A percentile compares a stretch with the other conserved stretches of the same genome.
Evolutionary conservation across 108 stramenopile species (phyloP).

Genomic region (Pseudonitzschia delicatissima): DNA sequence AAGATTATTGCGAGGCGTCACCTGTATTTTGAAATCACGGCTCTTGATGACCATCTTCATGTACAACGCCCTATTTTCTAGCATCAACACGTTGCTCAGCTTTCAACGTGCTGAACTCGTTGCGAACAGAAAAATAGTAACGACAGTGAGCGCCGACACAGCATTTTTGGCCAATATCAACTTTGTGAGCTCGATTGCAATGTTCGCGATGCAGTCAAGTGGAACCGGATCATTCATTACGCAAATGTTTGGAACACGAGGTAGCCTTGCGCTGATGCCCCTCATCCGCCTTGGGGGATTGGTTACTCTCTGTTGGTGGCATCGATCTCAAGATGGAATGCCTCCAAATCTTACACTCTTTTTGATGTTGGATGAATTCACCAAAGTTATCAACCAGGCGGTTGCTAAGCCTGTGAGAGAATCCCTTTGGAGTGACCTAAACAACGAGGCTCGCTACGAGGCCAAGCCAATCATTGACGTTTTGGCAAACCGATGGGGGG

Average conservation of each 20-base stretch:
- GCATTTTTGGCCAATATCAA: slow-evolving; percentile 89
- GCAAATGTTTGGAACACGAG: slow-evolving; percentile 56
- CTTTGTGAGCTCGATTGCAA: slow-evolving; percentile 74
- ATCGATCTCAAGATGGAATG: slow-evolving; percentile 55
- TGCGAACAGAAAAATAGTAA: slow-evolving; percentile 48
- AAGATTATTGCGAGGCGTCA: slow-evolving; percentile 75
- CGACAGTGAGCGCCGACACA: slow-evolving; percentile 60
- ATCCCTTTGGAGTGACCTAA: slow-evolving; percentile 81
- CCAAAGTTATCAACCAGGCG: slow-evolving; percentile 83
- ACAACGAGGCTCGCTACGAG: slow-evolving; percentile 86
- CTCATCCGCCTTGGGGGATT: slow-evolving; percentile 69
- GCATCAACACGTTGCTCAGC: slow-evolving; percentile 74
- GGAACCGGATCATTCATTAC: slow-evolving; percentile 78
- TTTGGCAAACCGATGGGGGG: slow-evolving; percentile 88
- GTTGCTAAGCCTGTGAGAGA: slow-evolving; percentile 89
- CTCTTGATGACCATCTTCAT: slow-evolving; percentile 89
- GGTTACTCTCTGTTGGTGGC: slow-evolving; percentile 74
- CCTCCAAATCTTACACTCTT: slow-evolving; percentile 79
- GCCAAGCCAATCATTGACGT: slow-evolving; percentile 92
- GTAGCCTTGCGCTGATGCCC: slow-evolving; percentile 81
- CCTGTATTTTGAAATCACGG: slow-evolving; percentile 78
- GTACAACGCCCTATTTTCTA: slow-evolving; percentile 88
- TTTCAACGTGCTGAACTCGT: slow-evolving; percentile 88
- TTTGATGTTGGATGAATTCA: slow-evolving; percentile 82
- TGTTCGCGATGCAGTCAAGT: slow-evolving; percentile 79